Percentiles rank a stretch among this genome's conserved stretches.
Conservation (phyloP, 2,329 filamentous ascomycete genomes). For the Monilinia vaccinii-corymbosi region DNA sequence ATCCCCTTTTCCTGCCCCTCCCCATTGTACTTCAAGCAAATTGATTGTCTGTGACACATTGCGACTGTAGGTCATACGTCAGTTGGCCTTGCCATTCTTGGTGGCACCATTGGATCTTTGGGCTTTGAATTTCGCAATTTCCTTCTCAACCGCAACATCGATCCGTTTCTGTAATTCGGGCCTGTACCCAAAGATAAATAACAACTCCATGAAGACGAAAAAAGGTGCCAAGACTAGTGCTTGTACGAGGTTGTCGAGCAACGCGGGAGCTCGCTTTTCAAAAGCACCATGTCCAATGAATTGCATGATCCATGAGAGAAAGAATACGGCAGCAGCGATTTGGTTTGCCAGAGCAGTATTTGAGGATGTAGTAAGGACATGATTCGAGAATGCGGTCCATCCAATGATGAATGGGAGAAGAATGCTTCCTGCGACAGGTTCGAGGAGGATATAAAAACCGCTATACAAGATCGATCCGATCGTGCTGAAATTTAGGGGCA, state of each 20-base stretch:
- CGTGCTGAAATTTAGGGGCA: conserved; percentile 57
- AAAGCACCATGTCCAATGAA: conserved; percentile 88
- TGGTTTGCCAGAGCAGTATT: conserved; percentile 41
- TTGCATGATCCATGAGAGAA: conserved; percentile 76
- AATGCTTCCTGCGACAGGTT: conserved; percentile 79
- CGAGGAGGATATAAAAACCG: conserved; percentile 78
- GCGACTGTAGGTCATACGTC: neutral
- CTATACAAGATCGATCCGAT: conserved; percentile 60
- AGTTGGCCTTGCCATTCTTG: conserved; percentile 44
- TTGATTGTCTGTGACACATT: neutral
- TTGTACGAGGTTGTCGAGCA: conserved; percentile 87
- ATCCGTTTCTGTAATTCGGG: conserved; percentile 77
- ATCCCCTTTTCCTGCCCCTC: neutral
- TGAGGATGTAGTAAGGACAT: conserved; percentile 43
- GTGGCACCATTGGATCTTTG: conserved; percentile 37
- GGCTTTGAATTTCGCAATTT: conserved; percentile 65
- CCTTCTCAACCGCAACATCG: conserved; percentile 63
- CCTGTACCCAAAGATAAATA: conserved; percentile 86
- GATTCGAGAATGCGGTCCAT: conserved; percentile 65
- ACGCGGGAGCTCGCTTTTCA: conserved; percentile 77
- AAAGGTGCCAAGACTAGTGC: conserved; percentile 88
- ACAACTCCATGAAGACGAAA: conserved; percentile 92
- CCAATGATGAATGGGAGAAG: conserved; percentile 69
- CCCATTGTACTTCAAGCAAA: no score
- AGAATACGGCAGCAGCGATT: conserved; percentile 55